Evolutionary conservation across 2,329 filamentous ascomycete genomes (phyloP).

Genomic region (Fusarium bulbicola): DNA sequence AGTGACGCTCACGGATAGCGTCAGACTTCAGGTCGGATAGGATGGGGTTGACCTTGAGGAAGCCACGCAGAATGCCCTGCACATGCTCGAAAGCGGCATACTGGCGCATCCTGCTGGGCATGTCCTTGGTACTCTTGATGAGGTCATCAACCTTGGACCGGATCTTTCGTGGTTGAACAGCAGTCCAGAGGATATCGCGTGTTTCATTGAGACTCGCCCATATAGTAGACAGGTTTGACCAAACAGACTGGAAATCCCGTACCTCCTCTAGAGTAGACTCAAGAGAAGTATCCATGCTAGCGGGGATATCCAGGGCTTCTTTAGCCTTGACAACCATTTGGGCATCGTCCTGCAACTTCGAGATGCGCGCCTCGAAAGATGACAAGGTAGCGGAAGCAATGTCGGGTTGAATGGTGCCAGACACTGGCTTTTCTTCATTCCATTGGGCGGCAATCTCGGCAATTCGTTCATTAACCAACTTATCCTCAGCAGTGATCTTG

Average conservation of each 20-base stretch:
- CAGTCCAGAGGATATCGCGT: conserved; percentile 91
- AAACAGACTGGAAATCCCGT: conserved; percentile 98
- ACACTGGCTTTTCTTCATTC: conserved; percentile 97
- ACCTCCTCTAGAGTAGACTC: conserved; percentile 92
- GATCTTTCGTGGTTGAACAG: conserved; percentile 93
- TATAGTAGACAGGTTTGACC: conserved; percentile 93
- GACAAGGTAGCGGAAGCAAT: conserved; percentile 84
- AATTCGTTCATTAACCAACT: conserved; percentile 89
- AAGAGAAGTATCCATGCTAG: conserved; percentile 81
- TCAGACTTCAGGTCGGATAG: conserved; percentile 94
- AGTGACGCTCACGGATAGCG: conserved; percentile 94
- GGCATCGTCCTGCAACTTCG: conserved; percentile 84
- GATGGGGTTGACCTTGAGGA: conserved; percentile 90
- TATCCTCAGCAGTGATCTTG: conserved; percentile 94
- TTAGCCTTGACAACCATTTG: conserved; percentile 97
- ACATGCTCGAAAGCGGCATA: conserved; percentile 99
- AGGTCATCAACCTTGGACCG: conserved; percentile 88
- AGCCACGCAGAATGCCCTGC: conserved; percentile 85
- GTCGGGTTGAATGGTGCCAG: conserved; percentile 90
- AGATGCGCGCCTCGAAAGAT: conserved; percentile 85
- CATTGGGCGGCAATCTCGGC: conserved; percentile 84
- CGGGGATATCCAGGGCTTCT: conserved; percentile 90
- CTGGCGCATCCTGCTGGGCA: conserved; percentile 98
- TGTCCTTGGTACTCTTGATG: conserved; percentile 98
- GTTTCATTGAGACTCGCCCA: conserved; percentile 97